phyloP scores from a whole-genome alignment of 257 asterid genomes.

The Plantago ovata region DNA sequence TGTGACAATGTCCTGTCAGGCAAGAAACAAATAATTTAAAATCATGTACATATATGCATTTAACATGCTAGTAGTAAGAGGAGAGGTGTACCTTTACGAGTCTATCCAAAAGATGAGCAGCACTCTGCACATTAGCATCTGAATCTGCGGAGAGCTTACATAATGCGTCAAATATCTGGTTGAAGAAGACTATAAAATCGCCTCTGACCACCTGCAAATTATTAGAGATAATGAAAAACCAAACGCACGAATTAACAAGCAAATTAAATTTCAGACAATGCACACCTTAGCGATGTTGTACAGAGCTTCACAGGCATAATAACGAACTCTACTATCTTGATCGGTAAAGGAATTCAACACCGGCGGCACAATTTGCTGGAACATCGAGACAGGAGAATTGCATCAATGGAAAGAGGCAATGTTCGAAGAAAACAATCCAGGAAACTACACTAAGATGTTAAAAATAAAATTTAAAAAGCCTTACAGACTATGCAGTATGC shows the following conservation, averaged over 20 bases:
- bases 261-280: conserved; percentile 6
- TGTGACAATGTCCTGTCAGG: conserved; percentile 91
- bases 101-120: conserved; percentile 99
- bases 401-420: conserved; percentile 19
- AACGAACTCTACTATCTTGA: conserved; percentile 98
- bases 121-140: conserved; percentile 98
- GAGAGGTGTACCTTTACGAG: conserved; percentile 73
- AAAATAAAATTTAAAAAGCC: too few relatives aligned
- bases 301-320: conserved; percentile 97
- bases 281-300: conserved; percentile 98
- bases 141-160: conserved; percentile 99
- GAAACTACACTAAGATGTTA: conserved; percentile 11
- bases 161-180: conserved; percentile 88
- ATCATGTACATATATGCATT: conserved; percentile 8
- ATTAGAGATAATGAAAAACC: conserved; percentile 24
- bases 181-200: conserved; percentile 95
- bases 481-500: too few relatives aligned
- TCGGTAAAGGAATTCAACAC: conserved; percentile 82
- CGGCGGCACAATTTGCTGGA: conserved; percentile 98
- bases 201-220: conserved; percentile 94
- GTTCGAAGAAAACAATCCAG: conserved; percentile 6
- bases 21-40: conserved; percentile 17
- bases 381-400: conserved; percentile 22
- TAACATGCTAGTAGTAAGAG: not conserved
- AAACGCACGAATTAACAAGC: conserved; percentile 13